Percentiles rank a stretch among this genome's conserved stretches.
Conservation (phyloP, 78 protist species). For the Dictyostelium purpureum region DNA sequence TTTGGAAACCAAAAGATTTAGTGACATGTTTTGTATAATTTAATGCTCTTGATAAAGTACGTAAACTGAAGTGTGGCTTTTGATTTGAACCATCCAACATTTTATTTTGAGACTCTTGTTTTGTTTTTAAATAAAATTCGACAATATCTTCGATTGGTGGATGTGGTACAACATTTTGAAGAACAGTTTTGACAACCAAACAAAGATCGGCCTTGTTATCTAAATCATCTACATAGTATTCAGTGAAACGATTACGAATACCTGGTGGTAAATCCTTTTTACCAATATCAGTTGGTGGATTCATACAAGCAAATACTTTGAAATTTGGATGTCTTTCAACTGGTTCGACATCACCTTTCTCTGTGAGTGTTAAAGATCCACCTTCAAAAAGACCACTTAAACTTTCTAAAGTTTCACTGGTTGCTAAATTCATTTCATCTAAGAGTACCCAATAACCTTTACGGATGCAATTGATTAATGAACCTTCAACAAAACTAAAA, state of each 20-base stretch:
- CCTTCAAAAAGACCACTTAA: slow-evolving; percentile 90
- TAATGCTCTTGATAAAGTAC: slow-evolving; percentile 96
- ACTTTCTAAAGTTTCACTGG: slow-evolving; percentile 96
- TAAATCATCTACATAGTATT: slow-evolving; percentile 95
- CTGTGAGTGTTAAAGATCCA: slow-evolving; percentile 93
- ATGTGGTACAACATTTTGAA: slow-evolving; percentile 49
- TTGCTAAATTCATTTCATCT: slow-evolving; percentile 99
- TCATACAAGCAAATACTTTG: slow-evolving; percentile 99
- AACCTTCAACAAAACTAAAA: slow-evolving; percentile 95
- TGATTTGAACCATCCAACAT: slow-evolving; percentile 90
- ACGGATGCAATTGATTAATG: slow-evolving; percentile 92
- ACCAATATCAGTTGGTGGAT: slow-evolving; percentile 99
- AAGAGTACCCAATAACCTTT: slow-evolving; percentile 99
- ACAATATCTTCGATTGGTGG: slow-evolving; percentile 85
- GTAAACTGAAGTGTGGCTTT: slow-evolving; percentile 94
- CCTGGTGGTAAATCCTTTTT: slow-evolving; percentile 97
- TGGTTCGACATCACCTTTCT: slow-evolving; percentile 92
- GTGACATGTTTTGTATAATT: slow-evolving; percentile 36
- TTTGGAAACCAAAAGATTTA: slow-evolving; percentile 85
- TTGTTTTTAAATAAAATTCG: slow-evolving; percentile 74
- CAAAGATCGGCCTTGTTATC: slow-evolving; percentile 86
- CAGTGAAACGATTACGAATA: slow-evolving; percentile 93
- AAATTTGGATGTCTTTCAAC: slow-evolving; percentile 96
- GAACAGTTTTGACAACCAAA: slow-evolving; percentile 71
- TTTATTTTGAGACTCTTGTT: slow-evolving; percentile 50